Base-by-base conservation (phyloP, 805 yeast species). In the Starmera dryadoides region DNA sequence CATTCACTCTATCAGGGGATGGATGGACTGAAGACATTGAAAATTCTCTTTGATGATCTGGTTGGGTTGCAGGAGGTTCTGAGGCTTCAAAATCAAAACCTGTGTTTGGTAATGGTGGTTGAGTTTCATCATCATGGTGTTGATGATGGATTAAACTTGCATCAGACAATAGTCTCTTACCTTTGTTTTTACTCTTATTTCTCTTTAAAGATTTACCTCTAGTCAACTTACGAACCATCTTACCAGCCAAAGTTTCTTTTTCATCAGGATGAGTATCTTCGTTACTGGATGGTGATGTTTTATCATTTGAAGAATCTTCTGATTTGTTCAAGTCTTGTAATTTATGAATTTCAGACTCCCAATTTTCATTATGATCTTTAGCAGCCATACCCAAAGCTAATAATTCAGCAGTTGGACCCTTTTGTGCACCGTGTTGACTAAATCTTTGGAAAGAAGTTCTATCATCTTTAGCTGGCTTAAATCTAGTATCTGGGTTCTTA, bases 391-490 rank as follows among this genome's bases (percentile, higher is more conserved):
- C 95, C 44, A 86, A 69, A 3, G 89, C 95, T 31, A 79, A 53
- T 43, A 86, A 67, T 57, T 80, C 86, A 29, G 63, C 62, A 19
- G 66, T 59, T 34, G 64, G 66, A 10, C 58, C 46, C 42, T 56
- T 49, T 41, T 55, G 52, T 14, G 54, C 49, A 25, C 44, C 49
- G 39, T 60, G 56, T 16, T 53, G 52, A 16, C 62, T 54, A 40
- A 50, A 51, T 43, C 63, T 70, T 55, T 83, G 93, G 78, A 89
- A 89, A 9, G 96, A 86, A 18, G 87, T 79, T 73, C 97, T 79
- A 60, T 89, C 96, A 62, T 89, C 97, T 52, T 71, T 80, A 10
- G 95, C 94, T 11, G 94, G 93, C 37, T 84, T 86, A 58, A 84
- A 84, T 59, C 93, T 75, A 10, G 88, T 79, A 61, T 86, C 96